Base-by-base conservation (phyloP, 31 red algal genomes). In the Bonnemaisonia californica region DNA sequence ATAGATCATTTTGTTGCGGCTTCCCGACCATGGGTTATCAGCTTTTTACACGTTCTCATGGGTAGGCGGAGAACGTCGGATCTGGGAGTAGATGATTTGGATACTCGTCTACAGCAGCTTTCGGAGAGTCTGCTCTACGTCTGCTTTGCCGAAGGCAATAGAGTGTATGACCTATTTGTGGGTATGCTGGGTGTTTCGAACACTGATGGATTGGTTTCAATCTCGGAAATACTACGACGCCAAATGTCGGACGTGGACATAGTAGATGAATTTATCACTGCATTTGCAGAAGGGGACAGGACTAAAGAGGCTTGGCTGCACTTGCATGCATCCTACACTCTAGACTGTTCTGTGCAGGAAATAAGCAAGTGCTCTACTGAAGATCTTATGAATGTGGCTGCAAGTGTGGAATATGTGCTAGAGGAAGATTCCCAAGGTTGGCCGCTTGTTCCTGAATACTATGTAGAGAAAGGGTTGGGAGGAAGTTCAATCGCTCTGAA, bases 1-100 rank as follows among this genome's bases (percentile, higher is more conserved):
- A 42, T 81, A 9, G 85, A 89, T 51, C 85, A 89, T 74, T 89
- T 71, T 58, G 62, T 89, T 63, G 47, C 76, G 19, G 42, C 81
- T 40, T 80, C 85, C 22, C 69, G 66, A 32, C 39, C 54, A 18
- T 75, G 75, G 68, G 65, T 69, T 9, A 71, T 59, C n/a, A 64
- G 45, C 40, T 41, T 81, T 26, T 32, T 89, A 33, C 75, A 57
- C 1, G 62, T 76, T 16, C 8, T 69, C 24, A 80, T 89, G 85
- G 34, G 57, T 3, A 65, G 62, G 3, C 30, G 64, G 26, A 45
- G 45, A 55, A 40, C 45, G 28, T 24, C 58, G 11, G 30, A 38
- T 67, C 18, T 74, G 1, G 76, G 58, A 16, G 48, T 56, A 62
- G 19, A 28, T 7, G 38, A 41, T 5, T 30, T 89, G 30, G 67